Evolutionary conservation across 108 stramenopile genomes (phyloP), one percentile per base, ranked within the genome.

Genomic region (Skeletonema tropicum): DNA sequence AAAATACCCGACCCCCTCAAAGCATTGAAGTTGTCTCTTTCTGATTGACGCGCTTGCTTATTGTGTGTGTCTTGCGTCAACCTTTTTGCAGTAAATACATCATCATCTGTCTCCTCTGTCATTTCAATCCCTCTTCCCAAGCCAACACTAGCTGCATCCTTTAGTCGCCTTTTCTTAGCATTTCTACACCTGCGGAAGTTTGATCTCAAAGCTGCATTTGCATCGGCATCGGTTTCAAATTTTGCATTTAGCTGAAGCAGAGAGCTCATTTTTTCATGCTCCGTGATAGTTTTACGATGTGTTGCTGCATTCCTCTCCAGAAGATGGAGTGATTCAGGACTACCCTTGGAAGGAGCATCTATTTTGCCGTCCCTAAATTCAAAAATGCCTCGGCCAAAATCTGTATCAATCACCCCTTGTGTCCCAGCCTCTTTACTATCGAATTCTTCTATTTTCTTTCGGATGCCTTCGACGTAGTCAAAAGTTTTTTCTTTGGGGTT

Each of bases 391-490:
- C 45, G 60, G 4, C 79, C 86, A 73, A 75, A 55, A 31, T 76
- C 78, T 33, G 77, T 73, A 48, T 79, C 82, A 26, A 86, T 75
- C 19, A 86, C 79, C 15, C 76, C 85, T 25, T 35, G 57, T 14
- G 77, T 88, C 14, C 84, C 80, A 15, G 74, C 80, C 21, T 83
- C 79, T 26, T 45, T 38, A 21, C 87, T 83, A 57, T 87, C 83
- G 42, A 84, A 87, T 25, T 86, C 86, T 64, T 86, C 77, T 11
- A 84, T 80, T 60, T 92, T 89, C 36, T 79, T 85, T 10, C 88
- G 73, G 38, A 97, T 90, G n/a, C 96, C 97, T 29, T 52, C 57
- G 9, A 87, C 63, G 75, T 90, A 95, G 36, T 90, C 90, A 77
- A 92, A 94, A 35, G 83, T 80, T 46, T 74, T 85, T 57, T 84